Percentiles rank a stretch among this genome's conserved stretches.
Conservation (phyloP, 345 rosid genomes). For the Adansonia digitata region DNA sequence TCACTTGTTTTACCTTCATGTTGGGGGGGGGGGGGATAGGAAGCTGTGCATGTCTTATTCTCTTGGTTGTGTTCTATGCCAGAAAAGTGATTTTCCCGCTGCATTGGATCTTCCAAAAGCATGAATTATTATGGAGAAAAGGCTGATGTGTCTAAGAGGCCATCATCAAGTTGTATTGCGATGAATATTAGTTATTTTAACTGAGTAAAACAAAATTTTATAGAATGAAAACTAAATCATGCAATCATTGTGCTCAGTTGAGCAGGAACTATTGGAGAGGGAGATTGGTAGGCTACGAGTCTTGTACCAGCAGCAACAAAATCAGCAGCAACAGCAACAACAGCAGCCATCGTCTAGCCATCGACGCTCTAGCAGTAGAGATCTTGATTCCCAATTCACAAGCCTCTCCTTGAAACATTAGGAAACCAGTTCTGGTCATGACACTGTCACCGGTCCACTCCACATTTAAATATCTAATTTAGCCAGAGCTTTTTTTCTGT, state of each 20-base stretch:
- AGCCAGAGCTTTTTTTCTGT: slow-evolving; percentile 21
- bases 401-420: slow-evolving; percentile 72
- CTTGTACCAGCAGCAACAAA: slow-evolving; percentile 70
- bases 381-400: slow-evolving; percentile 82
- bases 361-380: slow-evolving; percentile 66
- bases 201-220: background rate
- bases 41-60: slow-evolving; percentile 1
- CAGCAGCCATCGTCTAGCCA: slow-evolving; percentile 62
- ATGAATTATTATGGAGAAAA: background rate
- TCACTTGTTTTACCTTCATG: slow-evolving; percentile 3
- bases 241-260: slow-evolving; percentile 52
- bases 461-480: slow-evolving; percentile 42
- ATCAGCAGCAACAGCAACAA: slow-evolving; percentile 40
- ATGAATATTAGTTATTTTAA: background rate
- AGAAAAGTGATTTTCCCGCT: background rate
- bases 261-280: slow-evolving; percentile 92
- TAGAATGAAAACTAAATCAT: slow-evolving; percentile 7
- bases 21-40: no score
- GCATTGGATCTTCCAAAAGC: background rate
- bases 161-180: background rate
- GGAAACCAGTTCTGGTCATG: slow-evolving; percentile 58
- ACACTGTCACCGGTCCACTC: slow-evolving; percentile 57
- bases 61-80: background rate
- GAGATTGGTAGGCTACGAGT: slow-evolving; percentile 78
- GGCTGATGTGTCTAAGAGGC: background rate